Conservation (phyloP, 495 filamentous ascomycete species). For the Talaromyces thailandensis region DNA sequence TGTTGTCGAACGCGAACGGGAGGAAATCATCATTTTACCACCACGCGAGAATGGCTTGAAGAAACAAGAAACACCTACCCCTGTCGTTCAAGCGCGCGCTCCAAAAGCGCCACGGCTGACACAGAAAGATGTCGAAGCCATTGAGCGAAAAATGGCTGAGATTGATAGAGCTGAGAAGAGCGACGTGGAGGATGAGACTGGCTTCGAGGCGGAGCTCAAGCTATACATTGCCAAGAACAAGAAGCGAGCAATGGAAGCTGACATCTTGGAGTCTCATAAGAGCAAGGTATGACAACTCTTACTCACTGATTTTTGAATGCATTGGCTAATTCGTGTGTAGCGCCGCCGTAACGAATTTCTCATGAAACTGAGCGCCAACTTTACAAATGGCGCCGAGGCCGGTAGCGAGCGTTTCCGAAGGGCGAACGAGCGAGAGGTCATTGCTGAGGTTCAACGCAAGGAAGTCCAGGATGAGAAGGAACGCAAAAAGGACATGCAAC, state of each 20-base stretch:
- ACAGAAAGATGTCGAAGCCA: constrained; percentile 58
- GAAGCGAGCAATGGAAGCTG: constrained; percentile 56
- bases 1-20: constrained; percentile 32
- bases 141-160: constrained; percentile 52
- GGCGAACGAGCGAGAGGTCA: constrained; percentile 57
- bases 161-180: constrained; percentile 60
- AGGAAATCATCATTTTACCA: constrained; percentile 13
- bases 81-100: constrained; percentile 7
- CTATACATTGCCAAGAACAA: constrained; percentile 41
- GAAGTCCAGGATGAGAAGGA: constrained; percentile 95
- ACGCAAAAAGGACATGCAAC: constrained; percentile 99
- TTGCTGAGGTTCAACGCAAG: constrained; percentile 77
- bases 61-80: neutral
- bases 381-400: constrained; percentile 43
- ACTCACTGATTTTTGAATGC: constrained; percentile 11
- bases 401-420: constrained; percentile 46
- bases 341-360: constrained; percentile 46
- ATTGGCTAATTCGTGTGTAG: constrained; percentile 16
- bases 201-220: constrained; percentile 49
- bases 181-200: constrained; percentile 50
- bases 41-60: neutral
- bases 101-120: constrained; percentile 40
- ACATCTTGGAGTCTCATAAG: constrained; percentile 45
- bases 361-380: constrained; percentile 38
- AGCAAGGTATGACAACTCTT: constrained; percentile 38